Conservation (phyloP, 2,329 filamentous ascomycete species). For the Stagonosporopsis cucurbitacearum region DNA sequence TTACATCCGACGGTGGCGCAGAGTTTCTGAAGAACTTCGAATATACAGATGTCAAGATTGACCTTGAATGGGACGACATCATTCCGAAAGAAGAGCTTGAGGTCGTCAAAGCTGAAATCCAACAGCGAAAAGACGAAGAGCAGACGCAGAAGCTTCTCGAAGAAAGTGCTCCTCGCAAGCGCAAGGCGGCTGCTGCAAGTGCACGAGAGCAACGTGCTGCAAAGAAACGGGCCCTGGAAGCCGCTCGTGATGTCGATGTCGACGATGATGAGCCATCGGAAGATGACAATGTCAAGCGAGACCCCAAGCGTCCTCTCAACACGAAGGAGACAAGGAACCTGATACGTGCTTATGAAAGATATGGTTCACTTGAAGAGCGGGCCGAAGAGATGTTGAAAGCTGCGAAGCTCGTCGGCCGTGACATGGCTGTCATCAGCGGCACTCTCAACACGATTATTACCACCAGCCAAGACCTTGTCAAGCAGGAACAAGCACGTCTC, state of each 20-base stretch:
- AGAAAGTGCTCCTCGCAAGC: slow-evolving; percentile 79
- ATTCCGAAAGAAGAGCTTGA: slow-evolving; percentile 94
- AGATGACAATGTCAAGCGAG: slow-evolving; percentile 63
- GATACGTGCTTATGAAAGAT: slow-evolving; percentile 88
- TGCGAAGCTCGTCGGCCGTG: slow-evolving; percentile 81
- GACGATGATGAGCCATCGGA: slow-evolving; percentile 60
- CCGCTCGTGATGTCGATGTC: slow-evolving; percentile 67
- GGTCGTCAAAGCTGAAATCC: slow-evolving; percentile 86
- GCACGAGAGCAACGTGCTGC: slow-evolving; percentile 69
- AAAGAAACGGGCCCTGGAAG: slow-evolving; percentile 72
- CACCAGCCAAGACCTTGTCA: slow-evolving; percentile 71
- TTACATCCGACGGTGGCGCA: slow-evolving; percentile 94
- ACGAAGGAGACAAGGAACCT: slow-evolving; percentile 94
- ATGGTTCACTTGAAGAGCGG: slow-evolving; percentile 87
- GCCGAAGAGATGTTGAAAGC: slow-evolving; percentile 86
- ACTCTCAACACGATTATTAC: slow-evolving; percentile 81
- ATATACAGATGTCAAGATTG: slow-evolving; percentile 95
- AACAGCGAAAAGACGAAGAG: slow-evolving; percentile 80
- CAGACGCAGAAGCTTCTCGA: slow-evolving; percentile 84
- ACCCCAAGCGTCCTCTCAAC: slow-evolving; percentile 87
- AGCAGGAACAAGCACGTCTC: slow-evolving; percentile 72
- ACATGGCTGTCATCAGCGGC: slow-evolving; percentile 77
- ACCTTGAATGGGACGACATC: slow-evolving; percentile 97
- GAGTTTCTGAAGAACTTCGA: slow-evolving; percentile 91
- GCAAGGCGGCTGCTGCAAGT: slow-evolving; percentile 68